phyloP scores from a whole-genome alignment of 2,329 filamentous ascomycete genomes.

The Scytalidium lignicola region DNA sequence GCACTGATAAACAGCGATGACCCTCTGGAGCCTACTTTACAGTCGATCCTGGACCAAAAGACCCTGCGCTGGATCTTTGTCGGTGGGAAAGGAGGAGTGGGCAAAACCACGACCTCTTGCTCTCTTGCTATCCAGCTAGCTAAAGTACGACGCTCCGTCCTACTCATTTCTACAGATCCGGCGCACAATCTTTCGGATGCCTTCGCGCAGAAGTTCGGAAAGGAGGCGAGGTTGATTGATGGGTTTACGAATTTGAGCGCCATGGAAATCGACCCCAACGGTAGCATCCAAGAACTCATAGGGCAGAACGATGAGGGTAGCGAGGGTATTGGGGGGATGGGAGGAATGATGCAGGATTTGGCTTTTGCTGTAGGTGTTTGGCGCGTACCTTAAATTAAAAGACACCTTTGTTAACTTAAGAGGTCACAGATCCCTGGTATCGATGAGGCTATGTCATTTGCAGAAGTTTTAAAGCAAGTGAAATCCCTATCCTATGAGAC shows the following conservation, averaged over 20 bases:
- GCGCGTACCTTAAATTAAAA: constrained; percentile 1
- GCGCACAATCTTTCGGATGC: constrained; percentile 97
- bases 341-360: constrained; percentile 97
- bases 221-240: constrained; percentile 88
- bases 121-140: constrained; percentile 97
- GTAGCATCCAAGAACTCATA: constrained; percentile 91
- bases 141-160: constrained; percentile 87
- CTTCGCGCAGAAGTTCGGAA: constrained; percentile 98
- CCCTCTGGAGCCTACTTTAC: constrained; percentile 83
- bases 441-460: constrained; percentile 99
- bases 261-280: constrained; percentile 99
- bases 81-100: constrained; percentile 95
- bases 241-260: constrained; percentile 92
- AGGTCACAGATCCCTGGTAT: constrained; percentile 86
- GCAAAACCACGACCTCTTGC: constrained; percentile 99
- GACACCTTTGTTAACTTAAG: neutral
- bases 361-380: constrained; percentile 73
- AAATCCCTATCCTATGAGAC: constrained; percentile 98
- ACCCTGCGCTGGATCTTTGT: constrained; percentile 98
- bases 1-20: constrained; percentile 54
- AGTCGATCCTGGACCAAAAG: constrained; percentile 92
- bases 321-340: constrained; percentile 71
- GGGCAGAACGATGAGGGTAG: constrained; percentile 67
- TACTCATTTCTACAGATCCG: constrained; percentile 97
- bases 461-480: constrained; percentile 98